These are phyloP conservation scores for Starmerella davenportii DNA, from an alignment of 805 yeast genomes.

Conservation along the genomic window DNA sequence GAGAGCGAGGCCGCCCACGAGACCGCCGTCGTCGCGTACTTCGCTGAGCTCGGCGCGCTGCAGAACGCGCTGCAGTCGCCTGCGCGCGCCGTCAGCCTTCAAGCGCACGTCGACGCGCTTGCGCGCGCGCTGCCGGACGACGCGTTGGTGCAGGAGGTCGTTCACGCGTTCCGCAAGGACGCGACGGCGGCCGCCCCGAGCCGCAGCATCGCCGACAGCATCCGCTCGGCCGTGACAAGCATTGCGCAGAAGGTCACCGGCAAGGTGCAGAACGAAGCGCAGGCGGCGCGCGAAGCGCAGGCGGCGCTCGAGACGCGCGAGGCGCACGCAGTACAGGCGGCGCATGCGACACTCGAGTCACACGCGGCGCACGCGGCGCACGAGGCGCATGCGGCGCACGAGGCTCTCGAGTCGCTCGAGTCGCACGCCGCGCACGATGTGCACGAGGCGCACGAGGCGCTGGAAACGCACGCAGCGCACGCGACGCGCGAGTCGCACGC, in stretches of 20 bases:
- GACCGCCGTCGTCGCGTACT: slow-evolving; percentile 27
- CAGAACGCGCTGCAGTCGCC: slow-evolving; percentile 27
- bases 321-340: too few relatives aligned
- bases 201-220: slow-evolving; percentile 27
- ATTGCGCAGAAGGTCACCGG: background rate
- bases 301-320: too few relatives aligned
- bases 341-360: too few relatives aligned
- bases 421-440: too few relatives aligned
- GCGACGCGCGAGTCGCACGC: too few relatives aligned
- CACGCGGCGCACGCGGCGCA: too few relatives aligned
- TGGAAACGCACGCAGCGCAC: too few relatives aligned
- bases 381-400: too few relatives aligned
- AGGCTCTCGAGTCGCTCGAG: too few relatives aligned
- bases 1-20: slow-evolving; percentile 26
- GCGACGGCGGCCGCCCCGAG: background rate
- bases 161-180: background rate
- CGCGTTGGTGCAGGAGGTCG: slow-evolving; percentile 28
- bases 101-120: slow-evolving; percentile 21
- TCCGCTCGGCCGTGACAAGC: slow-evolving; percentile 29
- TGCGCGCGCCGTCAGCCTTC: slow-evolving; percentile 10
- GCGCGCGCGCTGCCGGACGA: slow-evolving; percentile 28
- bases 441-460: too few relatives aligned
- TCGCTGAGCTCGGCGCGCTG: slow-evolving; percentile 30
- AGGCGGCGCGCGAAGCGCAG: too few relatives aligned
- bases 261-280: too few relatives aligned